Conservation (phyloP, 2,329 filamentous ascomycete genomes). For the Monosporascus sp. region DNA sequence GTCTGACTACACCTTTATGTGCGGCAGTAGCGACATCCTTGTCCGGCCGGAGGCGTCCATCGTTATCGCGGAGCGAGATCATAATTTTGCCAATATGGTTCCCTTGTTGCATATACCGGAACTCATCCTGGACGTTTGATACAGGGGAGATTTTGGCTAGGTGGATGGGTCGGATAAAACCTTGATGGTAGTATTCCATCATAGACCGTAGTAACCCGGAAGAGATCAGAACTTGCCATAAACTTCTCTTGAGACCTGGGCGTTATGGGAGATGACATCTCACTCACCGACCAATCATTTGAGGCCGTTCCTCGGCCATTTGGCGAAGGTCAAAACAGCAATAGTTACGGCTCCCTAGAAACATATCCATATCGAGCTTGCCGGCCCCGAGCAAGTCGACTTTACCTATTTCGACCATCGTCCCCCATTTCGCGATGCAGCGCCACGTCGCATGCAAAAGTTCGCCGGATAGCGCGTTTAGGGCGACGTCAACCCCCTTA, state of each 20-base stretch:
- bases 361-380: not conserved
- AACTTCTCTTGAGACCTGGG: too few relatives aligned
- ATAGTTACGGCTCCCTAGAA: not conserved
- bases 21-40: not conserved
- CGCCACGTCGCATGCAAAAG: conserved; percentile 19
- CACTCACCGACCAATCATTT: too few relatives aligned
- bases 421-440: conserved; percentile 22
- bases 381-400: conserved; percentile 15
- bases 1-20: not conserved
- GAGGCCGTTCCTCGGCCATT: too few relatives aligned
- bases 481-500: conserved; percentile 17
- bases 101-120: not conserved
- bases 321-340: not conserved
- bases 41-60: not conserved
- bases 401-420: conserved; percentile 25
- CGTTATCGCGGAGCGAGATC: not conserved
- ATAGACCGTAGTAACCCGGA: not conserved
- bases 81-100: not conserved
- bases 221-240: not conserved
- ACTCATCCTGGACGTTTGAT: not conserved
- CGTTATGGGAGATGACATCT: too few relatives aligned
- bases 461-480: conserved; percentile 18
- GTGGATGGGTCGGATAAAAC: not conserved
- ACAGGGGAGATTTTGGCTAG: not conserved
- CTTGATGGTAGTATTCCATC: not conserved